Percentiles rank a stretch among this genome's conserved stretches.
Conservation (phyloP, 257 asterid genomes). For the Jacaranda copaia region DNA sequence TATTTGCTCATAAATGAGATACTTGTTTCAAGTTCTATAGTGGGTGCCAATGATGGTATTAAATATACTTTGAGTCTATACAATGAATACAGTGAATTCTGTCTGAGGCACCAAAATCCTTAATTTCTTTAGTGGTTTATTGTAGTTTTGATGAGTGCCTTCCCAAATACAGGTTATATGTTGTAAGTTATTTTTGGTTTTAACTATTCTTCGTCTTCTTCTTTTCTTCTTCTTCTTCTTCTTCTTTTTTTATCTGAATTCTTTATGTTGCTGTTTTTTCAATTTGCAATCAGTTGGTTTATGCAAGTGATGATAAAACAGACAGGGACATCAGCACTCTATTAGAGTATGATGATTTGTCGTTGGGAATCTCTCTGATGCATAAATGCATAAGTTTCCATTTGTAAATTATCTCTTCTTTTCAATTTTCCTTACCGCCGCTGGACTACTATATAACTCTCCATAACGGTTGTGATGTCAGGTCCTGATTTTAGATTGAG, state of each 20-base stretch:
- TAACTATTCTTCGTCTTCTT: no score
- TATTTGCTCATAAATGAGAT: no score
- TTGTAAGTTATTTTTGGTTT: no score
- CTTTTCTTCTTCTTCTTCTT: no score
- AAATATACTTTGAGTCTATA: slow-evolving; percentile 32
- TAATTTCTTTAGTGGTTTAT: not conserved
- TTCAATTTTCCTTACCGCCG: not conserved
- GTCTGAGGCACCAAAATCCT: slow-evolving; percentile 16
- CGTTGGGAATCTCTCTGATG: slow-evolving; percentile 72
- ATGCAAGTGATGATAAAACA: slow-evolving; percentile 55
- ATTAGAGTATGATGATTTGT: slow-evolving; percentile 51
- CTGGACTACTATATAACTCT: not conserved
- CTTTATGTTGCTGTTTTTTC: not conserved
- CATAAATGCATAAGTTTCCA: slow-evolving; percentile 40
- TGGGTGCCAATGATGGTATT: slow-evolving; percentile 31
- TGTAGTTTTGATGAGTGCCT: no score
- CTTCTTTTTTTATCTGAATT: not conserved
- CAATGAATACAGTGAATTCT: slow-evolving; percentile 10
- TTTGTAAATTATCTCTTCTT: no score
- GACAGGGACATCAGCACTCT: slow-evolving; percentile 72
- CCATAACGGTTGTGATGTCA: not conserved
- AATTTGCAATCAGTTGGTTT: not conserved
- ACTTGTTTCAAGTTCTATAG: not conserved
- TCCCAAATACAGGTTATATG: no score
- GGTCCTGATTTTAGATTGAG: no score